Conservation (phyloP, 2,329 filamentous ascomycete genomes). For the Cladophialophora carrionii region DNA sequence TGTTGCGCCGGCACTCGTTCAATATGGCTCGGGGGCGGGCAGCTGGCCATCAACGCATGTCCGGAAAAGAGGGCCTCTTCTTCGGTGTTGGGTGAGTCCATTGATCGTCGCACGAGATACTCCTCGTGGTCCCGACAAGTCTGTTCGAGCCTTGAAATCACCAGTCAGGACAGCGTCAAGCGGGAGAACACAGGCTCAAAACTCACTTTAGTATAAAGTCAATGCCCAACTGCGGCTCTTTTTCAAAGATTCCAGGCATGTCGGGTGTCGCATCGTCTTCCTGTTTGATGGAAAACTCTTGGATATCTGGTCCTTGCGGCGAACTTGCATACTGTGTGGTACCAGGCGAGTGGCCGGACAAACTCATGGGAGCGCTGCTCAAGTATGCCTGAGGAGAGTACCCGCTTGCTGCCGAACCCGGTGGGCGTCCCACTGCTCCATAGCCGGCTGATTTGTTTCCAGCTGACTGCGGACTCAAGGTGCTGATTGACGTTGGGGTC, state of each 20-base stretch:
- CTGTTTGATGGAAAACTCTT: conserved; percentile 36
- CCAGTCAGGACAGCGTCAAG: background rate
- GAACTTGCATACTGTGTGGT: conserved; percentile 37
- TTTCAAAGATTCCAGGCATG: conserved; percentile 49
- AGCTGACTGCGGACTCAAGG: conserved; percentile 40
- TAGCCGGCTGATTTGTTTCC: conserved; percentile 22
- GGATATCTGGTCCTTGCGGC: conserved; percentile 34
- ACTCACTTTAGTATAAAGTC: conserved; percentile 54
- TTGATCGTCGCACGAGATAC: conserved; percentile 67
- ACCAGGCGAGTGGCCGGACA: conserved; percentile 35
- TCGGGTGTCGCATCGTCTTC: conserved; percentile 33
- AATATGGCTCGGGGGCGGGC: conserved; percentile 72
- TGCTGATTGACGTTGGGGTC: conserved; percentile 29
- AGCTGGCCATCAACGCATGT: conserved; percentile 91
- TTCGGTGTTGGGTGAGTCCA: conserved; percentile 56
- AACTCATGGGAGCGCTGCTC: conserved; percentile 30
- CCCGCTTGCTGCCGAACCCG: conserved; percentile 24
- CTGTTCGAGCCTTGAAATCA: conserved; percentile 63
- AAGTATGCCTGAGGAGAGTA: conserved; percentile 33
- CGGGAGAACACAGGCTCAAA: conserved; percentile 7
- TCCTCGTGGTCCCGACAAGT: conserved; percentile 92
- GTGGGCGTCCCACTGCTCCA: conserved; percentile 13
- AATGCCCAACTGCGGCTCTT: conserved; percentile 52
- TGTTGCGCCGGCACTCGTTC: conserved; percentile 51
- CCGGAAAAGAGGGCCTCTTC: conserved; percentile 72